Conservation (phyloP, 83 land plant species). For the Picea abies region DNA sequence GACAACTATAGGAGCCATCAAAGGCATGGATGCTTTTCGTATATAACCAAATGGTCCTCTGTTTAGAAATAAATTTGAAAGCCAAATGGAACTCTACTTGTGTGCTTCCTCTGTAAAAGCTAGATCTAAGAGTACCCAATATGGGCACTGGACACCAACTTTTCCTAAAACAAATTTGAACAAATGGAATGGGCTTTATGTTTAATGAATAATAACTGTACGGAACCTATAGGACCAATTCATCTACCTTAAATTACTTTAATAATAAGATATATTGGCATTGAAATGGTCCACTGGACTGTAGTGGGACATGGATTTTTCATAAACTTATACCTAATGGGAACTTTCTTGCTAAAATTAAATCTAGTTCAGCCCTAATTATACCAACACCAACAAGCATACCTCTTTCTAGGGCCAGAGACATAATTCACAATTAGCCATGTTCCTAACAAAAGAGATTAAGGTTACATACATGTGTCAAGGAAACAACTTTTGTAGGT, state of each 20-base stretch:
- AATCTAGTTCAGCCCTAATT: too few species aligned
- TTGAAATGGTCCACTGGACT: neutral
- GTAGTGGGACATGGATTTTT: neutral
- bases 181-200: too few species aligned
- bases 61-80: neutral
- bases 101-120: neutral
- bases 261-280: neutral
- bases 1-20: neutral
- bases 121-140: slow-evolving; percentile 5
- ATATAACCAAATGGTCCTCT: neutral
- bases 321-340: neutral
- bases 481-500: slow-evolving; percentile 68
- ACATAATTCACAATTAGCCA: too few species aligned
- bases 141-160: too few species aligned
- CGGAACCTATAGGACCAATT: neutral
- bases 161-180: too few species aligned
- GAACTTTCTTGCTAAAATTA: too few species aligned
- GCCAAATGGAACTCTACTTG: neutral
- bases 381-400: too few species aligned
- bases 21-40: neutral
- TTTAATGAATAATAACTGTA: neutral
- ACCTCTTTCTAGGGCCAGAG: too few species aligned
- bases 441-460: neutral
- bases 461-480: slow-evolving; percentile 52
- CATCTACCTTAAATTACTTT: neutral